A percentile compares a stretch with the other conserved stretches of the same genome.
These are phyloP conservation scores for Vaccinium darrowii DNA, from an alignment of 148 eudicot genomes.

Conservation along the genomic window DNA sequence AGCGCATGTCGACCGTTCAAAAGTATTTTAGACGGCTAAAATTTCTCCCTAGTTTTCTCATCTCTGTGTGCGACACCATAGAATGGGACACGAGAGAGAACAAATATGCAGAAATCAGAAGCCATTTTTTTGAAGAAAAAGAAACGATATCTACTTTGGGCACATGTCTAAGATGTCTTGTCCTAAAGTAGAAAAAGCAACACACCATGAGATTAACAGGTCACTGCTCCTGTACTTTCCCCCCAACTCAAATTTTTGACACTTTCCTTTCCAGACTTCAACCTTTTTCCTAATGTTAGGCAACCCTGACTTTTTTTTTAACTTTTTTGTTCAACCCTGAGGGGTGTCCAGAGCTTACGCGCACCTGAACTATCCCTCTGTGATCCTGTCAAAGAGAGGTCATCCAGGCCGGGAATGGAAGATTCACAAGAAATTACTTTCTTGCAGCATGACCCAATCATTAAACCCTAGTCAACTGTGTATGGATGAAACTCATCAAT, in stretches of 20 bases:
- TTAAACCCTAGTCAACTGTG: too few relatives aligned
- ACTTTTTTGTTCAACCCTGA: too few relatives aligned
- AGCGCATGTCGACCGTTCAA: too few relatives aligned
- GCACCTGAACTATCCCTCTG: too few relatives aligned
- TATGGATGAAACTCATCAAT: too few relatives aligned
- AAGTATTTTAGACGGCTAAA: too few relatives aligned
- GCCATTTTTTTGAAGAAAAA: not conserved
- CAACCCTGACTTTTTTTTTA: not conserved
- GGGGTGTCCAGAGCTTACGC: too few relatives aligned
- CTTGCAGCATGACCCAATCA: too few relatives aligned
- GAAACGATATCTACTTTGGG: not conserved
- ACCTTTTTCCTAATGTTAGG: not conserved
- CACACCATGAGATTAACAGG: slow-evolving; percentile 2
- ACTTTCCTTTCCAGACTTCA: not conserved
- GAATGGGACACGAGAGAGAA: not conserved
- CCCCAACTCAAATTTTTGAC: not conserved
- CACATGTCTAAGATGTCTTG: not conserved
- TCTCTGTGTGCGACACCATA: not conserved
- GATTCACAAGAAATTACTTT: too few relatives aligned
- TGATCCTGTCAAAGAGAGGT: too few relatives aligned
- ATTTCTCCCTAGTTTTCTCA: too few relatives aligned
- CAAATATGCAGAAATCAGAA: not conserved
- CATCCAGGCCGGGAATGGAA: too few relatives aligned
- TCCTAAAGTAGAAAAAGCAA: not conserved
- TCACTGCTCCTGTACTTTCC: not conserved